Conservation (phyloP, 805 yeast genomes). For the Lipomyces orientalis region DNA sequence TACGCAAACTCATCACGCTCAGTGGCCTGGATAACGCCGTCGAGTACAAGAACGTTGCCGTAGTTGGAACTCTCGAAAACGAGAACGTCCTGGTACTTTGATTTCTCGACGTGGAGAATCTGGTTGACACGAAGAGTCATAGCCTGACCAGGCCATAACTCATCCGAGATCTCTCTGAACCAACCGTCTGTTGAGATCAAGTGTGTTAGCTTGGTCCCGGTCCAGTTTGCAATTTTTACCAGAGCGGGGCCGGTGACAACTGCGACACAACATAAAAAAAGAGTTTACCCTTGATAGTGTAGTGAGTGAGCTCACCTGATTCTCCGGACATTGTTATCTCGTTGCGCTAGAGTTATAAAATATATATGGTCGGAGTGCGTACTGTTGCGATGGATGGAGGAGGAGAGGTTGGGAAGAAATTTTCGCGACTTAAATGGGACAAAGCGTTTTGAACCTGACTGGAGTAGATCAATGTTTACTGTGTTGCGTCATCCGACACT, state of each 20-base stretch:
- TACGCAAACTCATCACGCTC: slow-evolving; percentile 93
- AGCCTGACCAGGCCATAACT: slow-evolving; percentile 99
- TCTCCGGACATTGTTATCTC: slow-evolving; percentile 3
- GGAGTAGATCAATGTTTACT: too few relatives aligned
- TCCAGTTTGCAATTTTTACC: not conserved
- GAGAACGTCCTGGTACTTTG: slow-evolving; percentile 90
- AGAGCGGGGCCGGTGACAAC: not conserved
- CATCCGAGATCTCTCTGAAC: slow-evolving; percentile 93
- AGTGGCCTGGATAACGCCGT: slow-evolving; percentile 93
- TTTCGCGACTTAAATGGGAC: not conserved
- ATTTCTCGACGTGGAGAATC: slow-evolving; percentile 80
- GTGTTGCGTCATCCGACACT: too few relatives aligned
- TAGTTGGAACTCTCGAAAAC: slow-evolving; percentile 92
- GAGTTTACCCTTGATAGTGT: slow-evolving; percentile 39
- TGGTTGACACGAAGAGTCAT: slow-evolving; percentile 88
- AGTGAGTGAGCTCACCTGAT: slow-evolving; percentile 39
- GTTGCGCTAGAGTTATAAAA: not conserved
- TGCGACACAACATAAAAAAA: not conserved
- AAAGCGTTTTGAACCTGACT: too few relatives aligned
- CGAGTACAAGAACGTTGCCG: slow-evolving; percentile 94
- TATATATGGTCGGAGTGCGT: not conserved
- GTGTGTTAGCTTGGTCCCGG: slow-evolving; percentile 4
- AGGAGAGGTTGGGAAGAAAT: not conserved
- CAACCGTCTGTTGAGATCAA: slow-evolving; percentile 68
- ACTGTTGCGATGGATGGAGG: not conserved